Conservation (phyloP, 192 early-diverging fungal species). For the Backusella luteola region DNA sequence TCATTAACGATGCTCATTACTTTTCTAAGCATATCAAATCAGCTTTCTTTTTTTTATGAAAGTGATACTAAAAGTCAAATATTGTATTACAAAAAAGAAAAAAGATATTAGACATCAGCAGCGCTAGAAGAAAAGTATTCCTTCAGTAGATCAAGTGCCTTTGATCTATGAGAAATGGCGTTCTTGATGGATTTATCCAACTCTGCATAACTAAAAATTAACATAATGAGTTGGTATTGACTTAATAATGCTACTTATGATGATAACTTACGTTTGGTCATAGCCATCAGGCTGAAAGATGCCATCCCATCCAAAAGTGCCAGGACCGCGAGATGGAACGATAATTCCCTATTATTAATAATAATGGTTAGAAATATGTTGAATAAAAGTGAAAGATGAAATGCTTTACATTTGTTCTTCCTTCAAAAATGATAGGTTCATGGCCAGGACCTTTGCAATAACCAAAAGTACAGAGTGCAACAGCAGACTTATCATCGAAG, state of each 20-base stretch:
- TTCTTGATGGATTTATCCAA: constrained; percentile 86
- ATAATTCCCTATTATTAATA: constrained; percentile 61
- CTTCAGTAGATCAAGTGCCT: constrained; percentile 75
- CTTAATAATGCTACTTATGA: background rate
- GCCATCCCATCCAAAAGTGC: constrained; percentile 95
- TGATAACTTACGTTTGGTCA: constrained; percentile 50
- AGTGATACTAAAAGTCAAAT: background rate
- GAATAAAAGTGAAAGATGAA: background rate
- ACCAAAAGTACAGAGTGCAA: constrained; percentile 91
- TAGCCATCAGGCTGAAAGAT: constrained; percentile 86
- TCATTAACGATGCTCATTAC: too few relatives aligned
- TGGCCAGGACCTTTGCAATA: constrained; percentile 78
- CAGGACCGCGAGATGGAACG: constrained; percentile 80
- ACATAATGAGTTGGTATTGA: background rate
- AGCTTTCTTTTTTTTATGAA: background rate
- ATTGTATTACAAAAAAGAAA: background rate
- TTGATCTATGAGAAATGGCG: constrained; percentile 84
- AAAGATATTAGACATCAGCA: background rate
- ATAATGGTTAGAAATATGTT: background rate
- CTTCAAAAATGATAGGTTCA: constrained; percentile 89
- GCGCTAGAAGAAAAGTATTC: constrained; percentile 36
- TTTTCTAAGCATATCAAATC: too few relatives aligned
- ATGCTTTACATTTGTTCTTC: constrained; percentile 55
- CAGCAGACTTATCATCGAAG: constrained; percentile 86
- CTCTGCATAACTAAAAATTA: constrained; percentile 78